Conservation (phyloP, 106 monocot genomes). For the Amphibolis antarctica region DNA sequence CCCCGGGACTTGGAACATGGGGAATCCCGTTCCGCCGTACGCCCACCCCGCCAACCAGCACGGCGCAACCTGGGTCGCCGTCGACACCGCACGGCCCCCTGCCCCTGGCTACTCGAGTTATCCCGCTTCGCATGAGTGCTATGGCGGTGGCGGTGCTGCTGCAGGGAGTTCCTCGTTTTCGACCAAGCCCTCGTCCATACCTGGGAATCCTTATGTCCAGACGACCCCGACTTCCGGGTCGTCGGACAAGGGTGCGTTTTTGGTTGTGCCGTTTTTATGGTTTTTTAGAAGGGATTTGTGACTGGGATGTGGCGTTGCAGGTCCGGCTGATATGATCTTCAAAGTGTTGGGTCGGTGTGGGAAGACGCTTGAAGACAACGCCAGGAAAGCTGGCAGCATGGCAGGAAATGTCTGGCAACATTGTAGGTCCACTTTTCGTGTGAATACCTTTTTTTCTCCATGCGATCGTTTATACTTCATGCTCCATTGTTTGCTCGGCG, state of each 20-base stretch:
- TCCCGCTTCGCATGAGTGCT: neutral
- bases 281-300: neutral
- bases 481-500: neutral
- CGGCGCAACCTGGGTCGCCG: constrained; percentile 15
- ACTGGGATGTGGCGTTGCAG: constrained; percentile 8
- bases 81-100: constrained; percentile 1
- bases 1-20: constrained; percentile 37
- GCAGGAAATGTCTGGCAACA: constrained; percentile 75
- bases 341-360: constrained; percentile 54
- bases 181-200: neutral
- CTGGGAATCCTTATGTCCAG: constrained; percentile 50
- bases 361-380: constrained; percentile 41
- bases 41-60: constrained; percentile 19
- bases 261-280: neutral
- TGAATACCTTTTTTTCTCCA: neutral
- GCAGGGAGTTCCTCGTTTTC: constrained; percentile 1
- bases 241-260: constrained; percentile 28
- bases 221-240: constrained; percentile 28
- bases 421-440: constrained; percentile 21
- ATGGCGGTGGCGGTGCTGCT: neutral
- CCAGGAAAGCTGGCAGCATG: constrained; percentile 38
- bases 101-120: neutral
- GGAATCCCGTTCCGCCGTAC: constrained; percentile 25
- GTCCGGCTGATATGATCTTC: constrained; percentile 31
- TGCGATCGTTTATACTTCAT: neutral